These are phyloP conservation scores for Exophiala spinifera DNA, from an alignment of 2,329 filamentous ascomycete species.

Conservation along the genomic window DNA sequence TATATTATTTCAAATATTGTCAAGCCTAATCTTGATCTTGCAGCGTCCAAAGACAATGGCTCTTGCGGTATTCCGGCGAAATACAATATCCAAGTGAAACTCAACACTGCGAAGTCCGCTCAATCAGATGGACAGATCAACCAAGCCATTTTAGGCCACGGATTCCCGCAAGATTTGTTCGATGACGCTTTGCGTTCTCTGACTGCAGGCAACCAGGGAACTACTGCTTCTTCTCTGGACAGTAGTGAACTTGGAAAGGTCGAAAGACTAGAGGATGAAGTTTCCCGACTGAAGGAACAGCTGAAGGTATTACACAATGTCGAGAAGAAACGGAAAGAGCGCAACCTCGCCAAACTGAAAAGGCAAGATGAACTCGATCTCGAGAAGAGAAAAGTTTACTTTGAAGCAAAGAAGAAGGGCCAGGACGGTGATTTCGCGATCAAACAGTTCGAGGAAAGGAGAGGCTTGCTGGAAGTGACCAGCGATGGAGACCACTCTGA, in stretches of 20 bases:
- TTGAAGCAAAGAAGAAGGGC: slow-evolving; percentile 44
- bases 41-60: slow-evolving; percentile 36
- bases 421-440: slow-evolving; percentile 39
- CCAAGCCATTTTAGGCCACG: slow-evolving; percentile 17
- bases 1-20: slow-evolving; percentile 61
- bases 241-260: slow-evolving; percentile 27
- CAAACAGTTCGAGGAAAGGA: slow-evolving; percentile 30
- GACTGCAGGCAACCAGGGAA: slow-evolving; percentile 4
- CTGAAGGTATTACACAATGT: slow-evolving; percentile 33
- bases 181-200: slow-evolving; percentile 28
- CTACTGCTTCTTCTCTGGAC: slow-evolving; percentile 5
- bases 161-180: slow-evolving; percentile 22
- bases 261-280: slow-evolving; percentile 38
- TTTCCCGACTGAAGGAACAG: slow-evolving; percentile 38
- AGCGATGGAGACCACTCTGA: slow-evolving; percentile 19
- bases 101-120: slow-evolving; percentile 38
- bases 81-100: slow-evolving; percentile 41
- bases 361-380: slow-evolving; percentile 41
- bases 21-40: slow-evolving; percentile 62
- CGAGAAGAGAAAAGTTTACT: slow-evolving; percentile 44
- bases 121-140: slow-evolving; percentile 42
- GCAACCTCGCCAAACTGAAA: slow-evolving; percentile 35
- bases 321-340: slow-evolving; percentile 40
- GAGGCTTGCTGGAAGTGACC: slow-evolving; percentile 8
- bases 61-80: slow-evolving; percentile 38